These are phyloP conservation scores for Rhodomyrtus psidioides DNA, from an alignment of 441 rosid genomes.

Conservation along the genomic window DNA sequence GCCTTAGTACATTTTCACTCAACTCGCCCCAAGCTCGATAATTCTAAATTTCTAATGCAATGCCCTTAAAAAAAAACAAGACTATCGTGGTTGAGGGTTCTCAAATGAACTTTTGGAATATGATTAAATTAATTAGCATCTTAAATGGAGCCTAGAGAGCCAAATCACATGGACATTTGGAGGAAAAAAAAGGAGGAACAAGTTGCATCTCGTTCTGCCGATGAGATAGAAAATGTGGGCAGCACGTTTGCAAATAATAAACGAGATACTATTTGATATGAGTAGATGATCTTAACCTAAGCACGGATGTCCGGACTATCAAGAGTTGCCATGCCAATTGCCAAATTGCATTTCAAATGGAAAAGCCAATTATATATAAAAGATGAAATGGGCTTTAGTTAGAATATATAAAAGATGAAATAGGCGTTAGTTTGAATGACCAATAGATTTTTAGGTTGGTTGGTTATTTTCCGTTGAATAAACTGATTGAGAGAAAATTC, in stretches of 20 bases:
- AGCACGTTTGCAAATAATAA: background rate
- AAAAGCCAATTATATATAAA: background rate
- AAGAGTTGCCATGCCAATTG: background rate
- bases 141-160: background rate
- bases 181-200: background rate
- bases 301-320: background rate
- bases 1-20: background rate
- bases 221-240: background rate
- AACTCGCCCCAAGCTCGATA: background rate
- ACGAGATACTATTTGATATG: background rate
- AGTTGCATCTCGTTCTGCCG: background rate
- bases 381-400: background rate
- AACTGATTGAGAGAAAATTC: background rate
- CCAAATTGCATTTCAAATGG: background rate
- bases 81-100: background rate
- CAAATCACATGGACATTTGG: background rate
- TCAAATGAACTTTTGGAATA: background rate
- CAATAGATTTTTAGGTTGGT: background rate
- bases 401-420: background rate
- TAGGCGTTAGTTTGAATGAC: background rate
- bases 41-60: background rate
- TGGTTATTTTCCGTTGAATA: background rate
- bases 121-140: background rate
- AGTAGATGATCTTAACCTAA: background rate
- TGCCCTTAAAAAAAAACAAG: background rate